Evolutionary conservation across 139 green algal species (phyloP), one percentile per base, ranked within the genome.

Genomic region (Chlorella vulgaris): DNA sequence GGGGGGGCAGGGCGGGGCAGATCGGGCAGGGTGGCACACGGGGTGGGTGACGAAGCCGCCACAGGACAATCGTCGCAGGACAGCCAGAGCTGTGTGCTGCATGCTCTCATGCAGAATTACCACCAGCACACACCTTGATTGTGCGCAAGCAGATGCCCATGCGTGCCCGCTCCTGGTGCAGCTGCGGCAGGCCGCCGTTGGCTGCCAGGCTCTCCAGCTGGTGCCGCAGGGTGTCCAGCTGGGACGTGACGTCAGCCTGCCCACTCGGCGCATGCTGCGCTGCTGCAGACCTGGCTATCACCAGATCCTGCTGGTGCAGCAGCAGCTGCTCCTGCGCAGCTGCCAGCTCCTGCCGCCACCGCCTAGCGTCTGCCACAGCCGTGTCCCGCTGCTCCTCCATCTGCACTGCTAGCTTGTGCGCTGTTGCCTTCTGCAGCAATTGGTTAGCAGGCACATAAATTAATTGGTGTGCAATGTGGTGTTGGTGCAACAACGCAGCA

Each of bases 131-230:
- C 68, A 75, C 68, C 69, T 76, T 76, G n/a, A 76, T 76, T 26
- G 69, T 76, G n/a, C 42, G 73, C 73, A 79, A 51, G 73, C 73
- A 79, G 35, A 79, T 79, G 73, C 73, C 68, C 73, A 79, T 79
- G 73, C 73, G 73, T 39, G 73, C 73, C 35, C 73, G 51, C 53
- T 79, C 73, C 73, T 79, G 73, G 51, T 68, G 53, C 73, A 79
- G 51, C 51, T 33, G 35, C 51, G 53, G 33, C 51, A 69, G 73
- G 29, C 53, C 58, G 29, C 73, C 73, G 35, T 68, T 53, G 10
- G 69, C 69, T 3, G 73, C 73, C 53, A 79, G 51, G 73, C 28
- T 68, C 73, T 79, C 73, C 53, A 79, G 73, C 53, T 79, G 73
- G 24, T 50, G 53, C 36, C 68, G 73, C 50, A 79, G 53, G 35